Conservation (phyloP, 2,329 filamentous ascomycete genomes). For the Epichloe aotearoae region DNA sequence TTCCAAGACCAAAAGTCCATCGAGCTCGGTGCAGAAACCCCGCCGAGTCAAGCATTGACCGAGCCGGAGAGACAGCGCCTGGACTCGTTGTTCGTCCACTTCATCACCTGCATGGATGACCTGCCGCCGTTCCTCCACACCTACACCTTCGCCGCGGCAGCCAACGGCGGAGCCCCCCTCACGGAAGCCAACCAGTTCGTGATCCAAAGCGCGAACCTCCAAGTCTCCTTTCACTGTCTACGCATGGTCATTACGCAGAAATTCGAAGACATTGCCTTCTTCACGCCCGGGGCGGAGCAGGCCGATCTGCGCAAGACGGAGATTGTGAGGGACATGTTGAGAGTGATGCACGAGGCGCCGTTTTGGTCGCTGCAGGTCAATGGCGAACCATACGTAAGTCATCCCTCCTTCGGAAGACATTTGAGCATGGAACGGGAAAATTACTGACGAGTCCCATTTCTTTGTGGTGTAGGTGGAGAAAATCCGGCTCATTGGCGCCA, state of each 20-base stretch:
- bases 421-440: not conserved
- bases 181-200: constrained; percentile 18
- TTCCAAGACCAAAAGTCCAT: constrained; percentile 15
- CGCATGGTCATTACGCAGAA: constrained; percentile 27
- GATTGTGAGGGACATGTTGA: constrained; percentile 28
- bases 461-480: constrained; percentile 22
- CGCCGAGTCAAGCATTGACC: constrained; percentile 5
- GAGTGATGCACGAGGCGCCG: constrained; percentile 25
- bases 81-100: constrained; percentile 23
- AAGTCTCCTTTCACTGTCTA: constrained; percentile 27
- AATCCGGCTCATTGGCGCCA: constrained; percentile 25
- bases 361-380: constrained; percentile 29
- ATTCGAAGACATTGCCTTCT: constrained; percentile 20
- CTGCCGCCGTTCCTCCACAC: constrained; percentile 24
- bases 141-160: constrained; percentile 11
- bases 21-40: constrained; percentile 1
- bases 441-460: not conserved
- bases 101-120: constrained; percentile 27
- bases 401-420: no score
- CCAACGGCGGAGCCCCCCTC: constrained; percentile 8
- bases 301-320: constrained; percentile 25
- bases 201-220: constrained; percentile 28
- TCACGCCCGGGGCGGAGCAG: constrained; percentile 17
- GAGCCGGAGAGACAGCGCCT: constrained; percentile 18
- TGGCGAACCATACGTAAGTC: constrained; percentile 25